A percentile compares a stretch with the other conserved stretches of the same genome.
These are phyloP conservation scores for Themeda triandra DNA, from an alignment of 176 grass and related monocot genomes.

Conservation along the genomic window DNA sequence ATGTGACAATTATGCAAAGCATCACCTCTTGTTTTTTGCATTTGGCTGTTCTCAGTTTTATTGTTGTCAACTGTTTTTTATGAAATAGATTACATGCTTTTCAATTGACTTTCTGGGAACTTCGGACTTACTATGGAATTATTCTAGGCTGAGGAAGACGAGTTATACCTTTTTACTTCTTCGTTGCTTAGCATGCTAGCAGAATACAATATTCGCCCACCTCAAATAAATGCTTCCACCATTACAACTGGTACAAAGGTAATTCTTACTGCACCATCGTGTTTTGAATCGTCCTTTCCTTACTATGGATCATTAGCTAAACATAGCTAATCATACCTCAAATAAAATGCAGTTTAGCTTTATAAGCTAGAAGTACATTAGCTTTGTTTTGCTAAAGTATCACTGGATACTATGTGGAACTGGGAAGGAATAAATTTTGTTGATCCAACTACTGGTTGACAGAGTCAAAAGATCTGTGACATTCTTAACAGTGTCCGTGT, in stretches of 20 bases:
- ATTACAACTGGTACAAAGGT: conserved; percentile 74
- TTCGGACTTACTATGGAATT: conserved; percentile 19
- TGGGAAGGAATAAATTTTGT: neutral
- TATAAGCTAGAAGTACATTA: neutral
- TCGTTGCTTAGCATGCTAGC: conserved; percentile 87
- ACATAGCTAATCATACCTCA: too few species aligned
- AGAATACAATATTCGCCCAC: conserved; percentile 70
- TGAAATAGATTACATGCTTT: conserved; percentile 3
- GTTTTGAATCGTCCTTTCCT: neutral
- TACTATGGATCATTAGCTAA: conserved; percentile 16
- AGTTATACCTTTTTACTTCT: conserved; percentile 84
- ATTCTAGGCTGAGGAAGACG: conserved; percentile 83
- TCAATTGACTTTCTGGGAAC: conserved; percentile 2
- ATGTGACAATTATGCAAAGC: neutral
- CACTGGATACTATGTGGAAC: neutral
- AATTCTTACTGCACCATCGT: conserved; percentile 13
- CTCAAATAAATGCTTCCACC: conserved; percentile 71
- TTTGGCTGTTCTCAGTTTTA: neutral
- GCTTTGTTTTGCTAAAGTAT: conserved; percentile 1
- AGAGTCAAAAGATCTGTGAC: neutral
- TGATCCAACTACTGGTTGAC: neutral
- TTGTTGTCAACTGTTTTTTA: conserved; percentile 7
- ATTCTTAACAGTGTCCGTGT: neutral
- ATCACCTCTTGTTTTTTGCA: neutral
- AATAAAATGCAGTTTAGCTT: neutral